A percentile compares a stretch with the other conserved stretches of the same genome.
These are phyloP conservation scores for Stephanocyclus meneghinianus DNA, from an alignment of 352 stramenopile species.

Conservation along the genomic window DNA sequence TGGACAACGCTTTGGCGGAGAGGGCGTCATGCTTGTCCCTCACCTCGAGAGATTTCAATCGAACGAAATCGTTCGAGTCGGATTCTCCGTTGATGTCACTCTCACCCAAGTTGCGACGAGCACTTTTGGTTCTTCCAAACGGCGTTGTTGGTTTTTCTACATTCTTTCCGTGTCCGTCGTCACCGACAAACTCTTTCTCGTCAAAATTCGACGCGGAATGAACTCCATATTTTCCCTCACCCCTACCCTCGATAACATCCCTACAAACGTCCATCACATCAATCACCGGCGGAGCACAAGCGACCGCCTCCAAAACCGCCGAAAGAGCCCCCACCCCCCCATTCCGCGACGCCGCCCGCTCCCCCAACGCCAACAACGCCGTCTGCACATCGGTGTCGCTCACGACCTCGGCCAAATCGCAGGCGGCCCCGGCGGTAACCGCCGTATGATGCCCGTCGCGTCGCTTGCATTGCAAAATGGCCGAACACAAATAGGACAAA, in stretches of 20 bases:
- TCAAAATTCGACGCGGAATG: not conserved
- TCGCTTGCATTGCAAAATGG: not conserved
- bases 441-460: conserved; percentile 17
- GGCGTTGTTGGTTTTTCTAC: not conserved
- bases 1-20: conserved; percentile 36
- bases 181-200: not conserved
- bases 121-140: conserved; percentile 14
- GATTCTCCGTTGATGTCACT: not conserved
- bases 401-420: conserved; percentile 58
- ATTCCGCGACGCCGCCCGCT: not conserved
- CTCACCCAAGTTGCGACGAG: not conserved
- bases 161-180: not conserved
- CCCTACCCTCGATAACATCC: conserved; percentile 20
- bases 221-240: not conserved
- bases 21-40: conserved; percentile 31
- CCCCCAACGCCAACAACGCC: conserved; percentile 35
- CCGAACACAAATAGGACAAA: conserved; percentile 37
- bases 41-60: conserved; percentile 4
- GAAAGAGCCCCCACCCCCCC: not conserved
- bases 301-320: conserved; percentile 28
- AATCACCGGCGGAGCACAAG: conserved; percentile 27
- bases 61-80: not conserved
- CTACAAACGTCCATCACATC: conserved; percentile 22
- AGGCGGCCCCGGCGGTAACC: conserved; percentile 40
- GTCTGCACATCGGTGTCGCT: conserved; percentile 43